A percentile compares a stretch with the other conserved stretches of the same genome.
Evolutionary conservation across 2,329 filamentous ascomycete genomes (phyloP).

Genomic region (Calonectria montana): DNA sequence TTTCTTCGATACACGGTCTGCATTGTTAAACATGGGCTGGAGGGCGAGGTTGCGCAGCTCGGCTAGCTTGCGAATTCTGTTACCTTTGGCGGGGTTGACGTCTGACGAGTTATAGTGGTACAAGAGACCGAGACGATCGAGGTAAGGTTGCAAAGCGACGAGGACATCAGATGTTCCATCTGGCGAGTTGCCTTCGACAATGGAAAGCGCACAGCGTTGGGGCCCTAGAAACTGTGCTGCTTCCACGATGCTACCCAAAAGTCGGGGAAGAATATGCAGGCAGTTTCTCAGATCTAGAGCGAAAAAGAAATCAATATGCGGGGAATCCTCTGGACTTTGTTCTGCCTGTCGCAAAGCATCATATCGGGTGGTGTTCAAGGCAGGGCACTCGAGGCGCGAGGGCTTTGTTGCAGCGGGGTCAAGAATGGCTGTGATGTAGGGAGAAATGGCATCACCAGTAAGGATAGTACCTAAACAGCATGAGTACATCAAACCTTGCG

Average conservation of each 20-base stretch:
- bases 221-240: slow-evolving; percentile 62
- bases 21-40: slow-evolving; percentile 53
- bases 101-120: slow-evolving; percentile 58
- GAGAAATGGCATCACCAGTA: slow-evolving; percentile 20
- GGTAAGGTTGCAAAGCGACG: slow-evolving; percentile 49
- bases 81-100: slow-evolving; percentile 54
- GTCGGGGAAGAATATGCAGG: slow-evolving; percentile 57
- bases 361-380: slow-evolving; percentile 34
- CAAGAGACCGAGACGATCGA: slow-evolving; percentile 51
- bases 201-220: slow-evolving; percentile 61
- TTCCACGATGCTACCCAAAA: slow-evolving; percentile 64
- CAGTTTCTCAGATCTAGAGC: slow-evolving; percentile 63
- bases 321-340: background rate
- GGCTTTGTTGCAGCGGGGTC: slow-evolving; percentile 40
- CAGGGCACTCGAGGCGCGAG: slow-evolving; percentile 52
- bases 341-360: slow-evolving; percentile 26
- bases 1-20: slow-evolving; percentile 43
- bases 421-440: slow-evolving; percentile 47
- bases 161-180: slow-evolving; percentile 67
- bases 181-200: slow-evolving; percentile 66
- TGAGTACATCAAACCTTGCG: background rate
- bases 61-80: slow-evolving; percentile 61
- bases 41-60: slow-evolving; percentile 65
- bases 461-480: slow-evolving; percentile 40
- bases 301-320: slow-evolving; percentile 58